These are phyloP conservation scores for Candida awuae DNA, from an alignment of 805 yeast genomes.

Conservation along the genomic window DNA sequence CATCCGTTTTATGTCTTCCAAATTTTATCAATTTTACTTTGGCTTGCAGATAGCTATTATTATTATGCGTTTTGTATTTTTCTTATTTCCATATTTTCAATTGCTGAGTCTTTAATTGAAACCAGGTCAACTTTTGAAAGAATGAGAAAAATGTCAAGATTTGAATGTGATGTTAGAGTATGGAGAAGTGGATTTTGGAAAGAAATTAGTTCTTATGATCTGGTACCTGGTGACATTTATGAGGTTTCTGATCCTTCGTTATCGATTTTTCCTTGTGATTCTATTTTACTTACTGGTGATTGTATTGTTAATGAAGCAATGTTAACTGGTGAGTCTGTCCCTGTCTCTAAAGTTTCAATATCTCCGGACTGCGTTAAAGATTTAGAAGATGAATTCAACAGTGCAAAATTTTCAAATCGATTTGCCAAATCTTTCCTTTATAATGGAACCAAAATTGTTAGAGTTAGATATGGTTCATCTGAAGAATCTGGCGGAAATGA, in stretches of 20 bases:
- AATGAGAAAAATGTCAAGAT: constrained; percentile 63
- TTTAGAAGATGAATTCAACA: constrained; percentile 47
- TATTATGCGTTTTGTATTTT: constrained; percentile 93
- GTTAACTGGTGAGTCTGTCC: constrained; percentile 98
- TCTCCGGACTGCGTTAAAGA: constrained; percentile 50
- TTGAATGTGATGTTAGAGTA: constrained; percentile 77
- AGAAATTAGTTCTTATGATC: constrained; percentile 60
- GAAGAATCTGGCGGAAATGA: constrained; percentile 53
- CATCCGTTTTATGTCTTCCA: constrained; percentile 97
- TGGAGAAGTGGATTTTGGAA: constrained; percentile 93
- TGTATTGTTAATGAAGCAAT: constrained; percentile 96
- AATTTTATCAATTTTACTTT: constrained; percentile 79
- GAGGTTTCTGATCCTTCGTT: constrained; percentile 86
- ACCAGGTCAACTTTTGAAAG: constrained; percentile 69
- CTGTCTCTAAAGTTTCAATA: constrained; percentile 77
- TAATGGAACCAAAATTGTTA: constrained; percentile 82
- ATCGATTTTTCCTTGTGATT: constrained; percentile 75
- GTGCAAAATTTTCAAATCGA: constrained; percentile 49
- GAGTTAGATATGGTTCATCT: constrained; percentile 59
- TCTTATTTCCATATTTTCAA: constrained; percentile 73
- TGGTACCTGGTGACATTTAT: constrained; percentile 94
- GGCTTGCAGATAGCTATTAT: constrained; percentile 89
- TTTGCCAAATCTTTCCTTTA: constrained; percentile 71
- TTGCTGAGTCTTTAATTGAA: constrained; percentile 75
- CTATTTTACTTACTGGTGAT: constrained; percentile 80